A percentile compares a stretch with the other conserved stretches of the same genome.
Conservation (phyloP, 75 land plant genomes). For the Cupressus sempervirens region DNA sequence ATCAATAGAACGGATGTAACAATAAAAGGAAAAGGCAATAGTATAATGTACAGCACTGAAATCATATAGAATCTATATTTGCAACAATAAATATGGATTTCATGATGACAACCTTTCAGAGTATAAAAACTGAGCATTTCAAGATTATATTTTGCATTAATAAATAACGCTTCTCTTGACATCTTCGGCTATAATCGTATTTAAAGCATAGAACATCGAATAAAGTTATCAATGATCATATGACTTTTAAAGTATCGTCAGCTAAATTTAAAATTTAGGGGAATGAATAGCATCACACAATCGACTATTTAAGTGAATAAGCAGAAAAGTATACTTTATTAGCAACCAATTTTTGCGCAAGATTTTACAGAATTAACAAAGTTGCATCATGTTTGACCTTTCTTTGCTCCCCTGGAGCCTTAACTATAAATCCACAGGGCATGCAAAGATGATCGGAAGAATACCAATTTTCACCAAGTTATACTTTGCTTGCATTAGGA, state of each 20-base stretch:
- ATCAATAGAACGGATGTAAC: no score
- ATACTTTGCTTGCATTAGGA: conserved; percentile 20
- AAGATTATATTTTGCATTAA: neutral
- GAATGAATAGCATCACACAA: neutral
- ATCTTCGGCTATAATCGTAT: neutral
- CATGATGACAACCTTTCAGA: neutral
- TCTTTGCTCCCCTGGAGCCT: neutral
- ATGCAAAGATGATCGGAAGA: neutral
- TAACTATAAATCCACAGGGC: neutral
- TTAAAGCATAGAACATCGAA: neutral
- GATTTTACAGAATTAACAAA: neutral
- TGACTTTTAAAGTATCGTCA: neutral
- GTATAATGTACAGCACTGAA: neutral
- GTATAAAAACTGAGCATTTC: neutral
- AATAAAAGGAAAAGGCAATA: neutral
- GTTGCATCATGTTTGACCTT: neutral
- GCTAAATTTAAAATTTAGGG: neutral
- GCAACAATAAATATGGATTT: neutral
- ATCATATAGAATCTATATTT: neutral
- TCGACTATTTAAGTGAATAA: neutral
- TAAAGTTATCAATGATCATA: neutral
- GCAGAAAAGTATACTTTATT: neutral
- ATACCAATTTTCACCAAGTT: neutral
- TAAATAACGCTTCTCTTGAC: neutral
- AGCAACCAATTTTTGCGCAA: neutral